These are phyloP conservation scores for Pichia californica DNA, from an alignment of 805 yeast genomes.

Conservation along the genomic window DNA sequence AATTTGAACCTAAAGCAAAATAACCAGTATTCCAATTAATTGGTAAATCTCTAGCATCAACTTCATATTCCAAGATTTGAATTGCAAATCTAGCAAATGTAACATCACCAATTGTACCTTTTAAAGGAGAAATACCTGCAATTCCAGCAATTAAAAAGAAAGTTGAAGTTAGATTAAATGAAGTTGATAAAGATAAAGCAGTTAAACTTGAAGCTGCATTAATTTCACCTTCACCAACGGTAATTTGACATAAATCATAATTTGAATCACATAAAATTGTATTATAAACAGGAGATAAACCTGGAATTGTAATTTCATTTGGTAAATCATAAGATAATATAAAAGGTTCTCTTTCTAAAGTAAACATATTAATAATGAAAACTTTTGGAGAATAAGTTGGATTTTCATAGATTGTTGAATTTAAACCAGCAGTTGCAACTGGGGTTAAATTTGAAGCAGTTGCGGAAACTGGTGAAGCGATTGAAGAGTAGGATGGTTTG, in stretches of 20 bases:
- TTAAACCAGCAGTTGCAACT: slow-evolving; percentile 19
- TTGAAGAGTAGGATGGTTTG: slow-evolving; percentile 5
- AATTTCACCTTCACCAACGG: slow-evolving; percentile 66
- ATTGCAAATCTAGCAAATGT: slow-evolving; percentile 56
- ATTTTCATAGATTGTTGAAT: slow-evolving; percentile 18
- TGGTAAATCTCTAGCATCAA: slow-evolving; percentile 44
- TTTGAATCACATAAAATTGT: slow-evolving; percentile 47
- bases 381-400: slow-evolving; percentile 44
- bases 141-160: slow-evolving; percentile 62
- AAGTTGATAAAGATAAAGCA: slow-evolving; percentile 46
- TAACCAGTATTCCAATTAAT: slow-evolving; percentile 56
- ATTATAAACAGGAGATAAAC: slow-evolving; percentile 56
- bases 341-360: slow-evolving; percentile 49
- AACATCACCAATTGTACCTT: slow-evolving; percentile 54
- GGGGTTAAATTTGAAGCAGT: slow-evolving; percentile 12
- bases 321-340: slow-evolving; percentile 39
- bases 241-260: slow-evolving; percentile 50
- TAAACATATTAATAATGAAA: slow-evolving; percentile 50
- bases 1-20: slow-evolving; percentile 46
- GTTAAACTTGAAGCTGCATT: slow-evolving; percentile 57
- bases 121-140: slow-evolving; percentile 55
- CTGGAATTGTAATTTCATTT: slow-evolving; percentile 57
- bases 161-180: slow-evolving; percentile 52
- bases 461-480: slow-evolving; percentile 1
- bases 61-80: slow-evolving; percentile 54